These are phyloP conservation scores for Nitzschia sp. DNA, from an alignment of 108 stramenopile species.

Conservation along the genomic window DNA sequence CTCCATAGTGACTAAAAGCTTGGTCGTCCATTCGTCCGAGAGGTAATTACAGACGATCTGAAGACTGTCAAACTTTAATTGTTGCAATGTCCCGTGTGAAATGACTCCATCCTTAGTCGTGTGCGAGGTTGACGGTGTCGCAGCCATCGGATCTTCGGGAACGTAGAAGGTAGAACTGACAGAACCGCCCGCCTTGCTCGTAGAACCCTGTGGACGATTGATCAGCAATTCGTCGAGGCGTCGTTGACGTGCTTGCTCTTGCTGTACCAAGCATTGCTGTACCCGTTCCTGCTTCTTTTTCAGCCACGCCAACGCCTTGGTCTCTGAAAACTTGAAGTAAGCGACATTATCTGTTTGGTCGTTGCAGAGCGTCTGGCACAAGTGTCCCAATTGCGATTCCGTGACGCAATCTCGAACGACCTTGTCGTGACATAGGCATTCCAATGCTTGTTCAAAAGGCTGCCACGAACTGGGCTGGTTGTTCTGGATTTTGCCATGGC, in stretches of 20 bases:
- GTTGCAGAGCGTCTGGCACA: constrained; percentile 41
- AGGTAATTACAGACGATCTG: constrained; percentile 74
- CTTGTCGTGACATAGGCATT: neutral
- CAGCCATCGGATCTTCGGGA: neutral
- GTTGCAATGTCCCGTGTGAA: neutral
- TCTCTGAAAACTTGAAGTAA: constrained; percentile 51
- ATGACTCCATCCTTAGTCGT: neutral
- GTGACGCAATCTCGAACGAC: constrained; percentile 32
- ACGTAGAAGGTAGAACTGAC: constrained; percentile 31
- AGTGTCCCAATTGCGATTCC: constrained; percentile 50
- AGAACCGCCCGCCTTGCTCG: constrained; percentile 17
- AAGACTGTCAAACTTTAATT: constrained; percentile 26
- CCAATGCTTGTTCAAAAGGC: constrained; percentile 62
- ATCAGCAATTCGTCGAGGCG: neutral
- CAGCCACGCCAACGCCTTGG: constrained; percentile 51
- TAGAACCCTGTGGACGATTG: neutral
- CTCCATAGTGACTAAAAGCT: constrained; percentile 22
- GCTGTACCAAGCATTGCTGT: constrained; percentile 27
- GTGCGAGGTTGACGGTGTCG: neutral
- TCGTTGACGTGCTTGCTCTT: constrained; percentile 15
- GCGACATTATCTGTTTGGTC: constrained; percentile 55
- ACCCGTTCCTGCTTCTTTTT: constrained; percentile 47
- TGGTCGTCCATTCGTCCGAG: constrained; percentile 42
- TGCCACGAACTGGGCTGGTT: constrained; percentile 42
- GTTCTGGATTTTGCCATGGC: constrained; percentile 19